Evolutionary conservation across 2,329 filamentous ascomycete species (phyloP), one percentile per base, ranked within the genome.

Genomic region (Hypoxylon sp.): DNA sequence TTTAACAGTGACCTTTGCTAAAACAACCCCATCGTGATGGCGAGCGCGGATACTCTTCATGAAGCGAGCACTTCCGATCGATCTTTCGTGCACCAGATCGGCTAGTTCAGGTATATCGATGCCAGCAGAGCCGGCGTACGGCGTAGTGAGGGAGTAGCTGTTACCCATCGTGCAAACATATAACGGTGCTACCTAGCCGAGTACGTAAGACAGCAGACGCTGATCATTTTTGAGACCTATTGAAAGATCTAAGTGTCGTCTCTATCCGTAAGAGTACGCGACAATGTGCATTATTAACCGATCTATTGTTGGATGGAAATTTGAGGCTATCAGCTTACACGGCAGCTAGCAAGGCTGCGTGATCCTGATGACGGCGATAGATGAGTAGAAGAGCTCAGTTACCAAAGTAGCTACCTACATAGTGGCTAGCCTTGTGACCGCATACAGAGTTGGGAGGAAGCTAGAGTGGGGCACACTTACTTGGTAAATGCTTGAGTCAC

Each of bases 41-140:
- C 94, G 88, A 24, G 95, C 96, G 72, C 95, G 90, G 71, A 98
- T 94, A 71, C 93, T 96, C 81, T 98, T 98, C 91, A 99, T 96
- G 76, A 99, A 98, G 39, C 96, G 90, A 24, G 94, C 94, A 73
- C 92, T 94, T 52, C 95, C 95, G 76, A 99, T 89, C 37, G 94
- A 94, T 81, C 92, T 94, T 81, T 99, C 96, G 82, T 98, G 97
- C 39, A 91, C 90, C 66, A 98, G 84, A 78, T 98, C 96, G 47
- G 92, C 88, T 46, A 99, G 88, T 84, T 99, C 95, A 42, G 94
- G 92, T 29, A 97, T 90, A 80, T 99, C 95, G 80, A 99, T 97
- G 74, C 94, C 94, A 64, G 94, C 94, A 60, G 94, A 92, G 78
- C 94, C 96, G 70, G 94, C 93, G 60, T 94, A 96, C 72, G 97